Evolutionary conservation across 176 grass and related monocot genomes (phyloP), one percentile per base, ranked within the genome.

Genomic region (Olyra latifolia): DNA sequence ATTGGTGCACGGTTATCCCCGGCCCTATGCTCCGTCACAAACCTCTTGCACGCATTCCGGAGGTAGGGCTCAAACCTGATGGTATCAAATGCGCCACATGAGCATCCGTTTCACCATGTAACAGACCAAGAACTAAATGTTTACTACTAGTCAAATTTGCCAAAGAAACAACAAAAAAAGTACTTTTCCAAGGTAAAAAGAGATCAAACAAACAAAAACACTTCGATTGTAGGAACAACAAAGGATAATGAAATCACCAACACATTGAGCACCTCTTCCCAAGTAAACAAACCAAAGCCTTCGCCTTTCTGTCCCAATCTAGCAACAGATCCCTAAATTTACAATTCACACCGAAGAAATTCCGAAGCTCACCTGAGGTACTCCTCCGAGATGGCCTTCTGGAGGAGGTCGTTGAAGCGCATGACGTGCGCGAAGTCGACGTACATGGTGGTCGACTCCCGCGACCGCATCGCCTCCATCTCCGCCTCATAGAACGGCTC

Each of bases 361-460:
- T 61, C 22, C 23, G 5, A 64, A 71, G 71, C 82, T 83, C 29
- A 91, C 95, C 95, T 91, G 54, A 99, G 92, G 45, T 95, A 95
- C 65, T 99, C 96, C 77, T 99, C 96, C 30, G 90, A 80, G 28
- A 99, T 99, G 74, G 96, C 92, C 62, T 87, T 93, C 88, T 95
- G 90, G 54, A 99, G 92, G 56, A 99, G 75, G 62, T 99, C 96
- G 55, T 99, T 93, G 96, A 99, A 99, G 48, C 84, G 86, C 92
- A 99, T 88, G 68, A 99, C 86, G 72, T 99, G 96, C n/a, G 72
- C 88, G 62, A 99, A 99, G 78, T 99, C 92, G 15, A 99, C 87
- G 69, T 93, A 95, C 92, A 95, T 89, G 66, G 96, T 99, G 59
- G 92, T 95, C 32, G 90, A 91, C 85, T 99, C 96, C 42, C 83